phyloP scores from a whole-genome alignment of 768 basidiomycete genomes.

The Obba rivulosa region DNA sequence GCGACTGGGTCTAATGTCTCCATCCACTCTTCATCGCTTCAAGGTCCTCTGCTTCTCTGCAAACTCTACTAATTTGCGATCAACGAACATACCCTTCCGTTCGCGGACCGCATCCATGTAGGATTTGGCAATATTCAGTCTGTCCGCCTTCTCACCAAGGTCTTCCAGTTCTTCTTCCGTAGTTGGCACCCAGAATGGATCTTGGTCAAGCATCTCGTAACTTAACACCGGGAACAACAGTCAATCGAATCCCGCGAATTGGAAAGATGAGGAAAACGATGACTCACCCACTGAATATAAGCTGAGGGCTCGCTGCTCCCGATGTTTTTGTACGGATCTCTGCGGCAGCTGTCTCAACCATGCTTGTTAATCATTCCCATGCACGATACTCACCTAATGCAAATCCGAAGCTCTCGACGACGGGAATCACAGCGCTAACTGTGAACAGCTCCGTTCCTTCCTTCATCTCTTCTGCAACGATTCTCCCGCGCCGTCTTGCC shows the following conservation, averaged over 20 bases:
- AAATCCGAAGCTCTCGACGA: slow-evolving; percentile 97
- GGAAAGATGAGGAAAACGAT: neutral
- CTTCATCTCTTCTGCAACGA: slow-evolving; percentile 97
- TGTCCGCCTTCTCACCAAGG: slow-evolving; percentile 92
- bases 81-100: slow-evolving; percentile 93
- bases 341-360: slow-evolving; percentile 24
- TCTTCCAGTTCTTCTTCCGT: slow-evolving; percentile 97
- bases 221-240: slow-evolving; percentile 30
- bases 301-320: slow-evolving; percentile 93
- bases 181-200: slow-evolving; percentile 98
- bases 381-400: slow-evolving; percentile 67
- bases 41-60: slow-evolving; percentile 96
- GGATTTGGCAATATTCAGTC: slow-evolving; percentile 85
- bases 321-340: slow-evolving; percentile 96
- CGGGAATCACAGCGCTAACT: slow-evolving; percentile 84
- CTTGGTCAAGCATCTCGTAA: slow-evolving; percentile 89
- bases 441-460: slow-evolving; percentile 95
- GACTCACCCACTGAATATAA: slow-evolving; percentile 90
- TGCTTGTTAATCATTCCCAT: neutral
- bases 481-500: slow-evolving; percentile 83
- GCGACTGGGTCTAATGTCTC: too few species aligned
- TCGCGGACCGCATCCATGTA: slow-evolving; percentile 91
- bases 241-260: slow-evolving; percentile 9
- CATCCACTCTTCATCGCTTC: slow-evolving; percentile 33
- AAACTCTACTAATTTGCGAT: slow-evolving; percentile 89